Evolutionary conservation across 495 filamentous ascomycete genomes (phyloP).

Genomic region (Penicillium diatomitis): DNA sequence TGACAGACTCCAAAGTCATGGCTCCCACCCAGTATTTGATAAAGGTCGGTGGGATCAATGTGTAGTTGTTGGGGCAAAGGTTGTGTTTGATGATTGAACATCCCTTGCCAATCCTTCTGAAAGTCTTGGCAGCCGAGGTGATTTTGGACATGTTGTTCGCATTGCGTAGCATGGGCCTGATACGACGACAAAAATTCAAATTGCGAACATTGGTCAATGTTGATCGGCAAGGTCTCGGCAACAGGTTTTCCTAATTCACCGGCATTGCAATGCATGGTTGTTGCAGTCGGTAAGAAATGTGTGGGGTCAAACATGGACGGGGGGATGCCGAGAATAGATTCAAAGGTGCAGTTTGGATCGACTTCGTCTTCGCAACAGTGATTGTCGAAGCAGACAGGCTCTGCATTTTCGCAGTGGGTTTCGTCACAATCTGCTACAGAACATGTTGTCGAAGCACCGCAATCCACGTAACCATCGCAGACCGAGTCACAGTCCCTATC

Average conservation of each 20-base stretch:
- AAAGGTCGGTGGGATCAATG: constrained; percentile 32
- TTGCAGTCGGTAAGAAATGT: constrained; percentile 16
- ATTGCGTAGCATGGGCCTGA: constrained; percentile 23
- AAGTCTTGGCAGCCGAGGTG: constrained; percentile 30
- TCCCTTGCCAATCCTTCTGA: constrained; percentile 20
- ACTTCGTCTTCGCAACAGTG: constrained; percentile 27
- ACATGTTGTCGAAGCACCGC: constrained; percentile 32
- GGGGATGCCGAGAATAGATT: constrained; percentile 28
- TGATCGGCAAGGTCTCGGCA: constrained; percentile 10
- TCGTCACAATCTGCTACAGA: constrained; percentile 26
- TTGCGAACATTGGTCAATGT: constrained; percentile 14
- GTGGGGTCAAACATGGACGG: constrained; percentile 24
- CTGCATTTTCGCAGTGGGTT: constrained; percentile 21
- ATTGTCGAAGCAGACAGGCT: constrained; percentile 32
- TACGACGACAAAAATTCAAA: constrained; percentile 20
- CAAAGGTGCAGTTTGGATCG: constrained; percentile 23
- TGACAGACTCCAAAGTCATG: constrained; percentile 25
- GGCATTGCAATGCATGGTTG: constrained; percentile 8
- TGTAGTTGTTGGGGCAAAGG: constrained; percentile 20
- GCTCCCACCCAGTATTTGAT: constrained; percentile 35
- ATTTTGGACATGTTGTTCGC: constrained; percentile 23
- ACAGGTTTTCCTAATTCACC: constrained; percentile 15
- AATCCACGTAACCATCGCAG: constrained; percentile 39
- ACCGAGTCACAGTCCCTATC: constrained; percentile 31
- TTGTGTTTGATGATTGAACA: constrained; percentile 14